Conservation (phyloP, 345 rosid genomes). For the Arabidopsis suecica region DNA sequence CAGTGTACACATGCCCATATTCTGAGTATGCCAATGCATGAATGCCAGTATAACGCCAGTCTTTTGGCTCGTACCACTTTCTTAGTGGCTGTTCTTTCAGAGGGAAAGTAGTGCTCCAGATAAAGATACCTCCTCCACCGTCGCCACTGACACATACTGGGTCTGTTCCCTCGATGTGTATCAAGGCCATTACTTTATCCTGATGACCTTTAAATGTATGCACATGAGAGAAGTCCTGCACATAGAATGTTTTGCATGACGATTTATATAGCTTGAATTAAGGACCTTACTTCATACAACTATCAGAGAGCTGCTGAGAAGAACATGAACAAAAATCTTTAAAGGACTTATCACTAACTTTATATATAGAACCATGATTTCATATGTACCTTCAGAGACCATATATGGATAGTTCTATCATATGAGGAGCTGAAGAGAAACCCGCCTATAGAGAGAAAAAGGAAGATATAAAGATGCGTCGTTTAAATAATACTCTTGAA, state of each 20-base stretch:
- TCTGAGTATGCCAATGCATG: constrained; percentile 73
- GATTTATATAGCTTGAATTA: constrained; percentile 15
- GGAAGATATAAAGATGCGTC: constrained; percentile 12
- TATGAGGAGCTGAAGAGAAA: constrained; percentile 84
- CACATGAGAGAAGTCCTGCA: constrained; percentile 83
- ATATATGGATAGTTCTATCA: constrained; percentile 76
- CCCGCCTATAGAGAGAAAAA: constrained; percentile 62
- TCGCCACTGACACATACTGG: constrained; percentile 83
- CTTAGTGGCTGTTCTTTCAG: constrained; percentile 66
- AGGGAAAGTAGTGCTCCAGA: constrained; percentile 68
- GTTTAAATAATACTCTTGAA: constrained; percentile 4
- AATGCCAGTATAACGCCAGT: constrained; percentile 95
- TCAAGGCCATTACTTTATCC: constrained; percentile 79
- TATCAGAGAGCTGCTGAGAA: constrained; percentile 24
- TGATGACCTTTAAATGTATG: constrained; percentile 88
- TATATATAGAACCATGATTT: neutral
- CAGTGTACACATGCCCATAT: constrained; percentile 70
- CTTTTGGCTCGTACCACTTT: constrained; percentile 87
- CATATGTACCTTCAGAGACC: constrained; percentile 83
- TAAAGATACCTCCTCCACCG: constrained; percentile 84
- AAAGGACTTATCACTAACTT: constrained; percentile 1
- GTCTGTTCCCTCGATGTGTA: constrained; percentile 64
- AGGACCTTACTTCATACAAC: constrained; percentile 6
- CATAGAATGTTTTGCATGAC: constrained; percentile 20
- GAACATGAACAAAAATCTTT: constrained; percentile 14